Evolutionary conservation across 2,329 filamentous ascomycete species (phyloP).

Genomic region (Clarireedia monteithiana): DNA sequence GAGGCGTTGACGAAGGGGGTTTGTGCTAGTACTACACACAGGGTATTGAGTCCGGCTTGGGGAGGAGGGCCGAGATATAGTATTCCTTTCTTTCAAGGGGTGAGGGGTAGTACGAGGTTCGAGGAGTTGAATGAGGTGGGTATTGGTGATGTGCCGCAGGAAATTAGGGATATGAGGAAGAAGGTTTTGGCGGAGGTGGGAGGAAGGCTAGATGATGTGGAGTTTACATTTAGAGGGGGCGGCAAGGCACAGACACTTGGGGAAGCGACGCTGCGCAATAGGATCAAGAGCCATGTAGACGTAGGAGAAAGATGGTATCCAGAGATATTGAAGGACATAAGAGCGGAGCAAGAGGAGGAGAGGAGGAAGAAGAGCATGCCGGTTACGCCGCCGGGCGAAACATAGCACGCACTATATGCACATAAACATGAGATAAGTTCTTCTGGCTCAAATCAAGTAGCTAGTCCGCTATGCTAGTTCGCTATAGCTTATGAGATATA

Average conservation of each 20-base stretch:
- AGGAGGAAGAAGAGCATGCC: conserved; percentile 18
- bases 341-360: conserved; percentile 46
- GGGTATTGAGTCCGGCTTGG: conserved; percentile 65
- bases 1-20: conserved; percentile 80
- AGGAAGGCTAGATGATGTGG: conserved; percentile 62
- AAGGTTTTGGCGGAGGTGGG: conserved; percentile 49
- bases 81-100: conserved; percentile 84
- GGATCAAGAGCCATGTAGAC: conserved; percentile 80
- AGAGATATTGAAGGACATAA: conserved; percentile 45
- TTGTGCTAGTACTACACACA: conserved; percentile 74
- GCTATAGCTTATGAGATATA: conserved; percentile 1
- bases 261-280: conserved; percentile 76
- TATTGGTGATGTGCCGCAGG: conserved; percentile 44
- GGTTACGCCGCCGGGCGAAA: conserved; percentile 4
- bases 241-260: conserved; percentile 58
- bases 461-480: conserved; percentile 1
- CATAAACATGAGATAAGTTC: background rate
- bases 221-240: conserved; percentile 74
- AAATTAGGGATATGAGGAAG: conserved; percentile 54
- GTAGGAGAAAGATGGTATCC: conserved; percentile 78
- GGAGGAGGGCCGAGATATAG: conserved; percentile 68
- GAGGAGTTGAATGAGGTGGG: conserved; percentile 48
- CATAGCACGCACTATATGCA: background rate
- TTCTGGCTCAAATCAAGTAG: conserved; percentile 5
- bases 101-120: conserved; percentile 70